A percentile compares a stretch with the other conserved stretches of the same genome.
phyloP scores from a whole-genome alignment of 495 filamentous ascomycete species.

The Talaromyces thailandensis region DNA sequence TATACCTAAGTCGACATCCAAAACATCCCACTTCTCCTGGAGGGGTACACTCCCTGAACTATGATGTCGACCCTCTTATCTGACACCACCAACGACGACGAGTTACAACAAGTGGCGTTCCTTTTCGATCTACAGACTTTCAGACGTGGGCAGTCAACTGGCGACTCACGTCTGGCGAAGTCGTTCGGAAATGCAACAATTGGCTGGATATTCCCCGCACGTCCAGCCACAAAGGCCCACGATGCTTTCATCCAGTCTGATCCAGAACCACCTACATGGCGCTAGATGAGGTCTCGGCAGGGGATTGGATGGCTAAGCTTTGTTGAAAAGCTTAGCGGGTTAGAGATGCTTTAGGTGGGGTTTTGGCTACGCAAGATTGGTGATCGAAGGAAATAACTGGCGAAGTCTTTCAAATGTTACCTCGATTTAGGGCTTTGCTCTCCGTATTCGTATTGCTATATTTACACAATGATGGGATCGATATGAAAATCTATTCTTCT shows the following conservation, averaged over 20 bases:
- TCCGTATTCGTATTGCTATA: not conserved
- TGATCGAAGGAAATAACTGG: not conserved
- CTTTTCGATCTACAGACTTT: not conserved
- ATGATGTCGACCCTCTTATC: not conserved
- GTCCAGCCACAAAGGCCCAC: not conserved
- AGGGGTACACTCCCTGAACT: not conserved
- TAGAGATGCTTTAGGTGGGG: not conserved
- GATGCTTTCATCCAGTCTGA: not conserved
- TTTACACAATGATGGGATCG: too few relatives aligned
- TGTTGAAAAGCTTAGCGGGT: not conserved
- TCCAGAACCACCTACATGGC: not conserved
- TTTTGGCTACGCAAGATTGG: not conserved
- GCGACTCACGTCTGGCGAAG: not conserved
- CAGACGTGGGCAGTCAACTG: not conserved
- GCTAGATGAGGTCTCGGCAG: not conserved
- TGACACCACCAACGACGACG: not conserved
- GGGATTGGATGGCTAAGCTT: not conserved
- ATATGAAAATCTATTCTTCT: too few relatives aligned
- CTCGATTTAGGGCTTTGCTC: not conserved
- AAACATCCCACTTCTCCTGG: not conserved
- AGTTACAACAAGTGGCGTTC: not conserved
- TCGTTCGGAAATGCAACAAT: not conserved
- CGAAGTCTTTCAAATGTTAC: not conserved
- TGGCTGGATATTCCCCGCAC: not conserved
- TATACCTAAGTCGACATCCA: not conserved